Percentiles rank a stretch among this genome's conserved stretches.
Evolutionary conservation across 306 rosid species (phyloP).

Genomic region (Quercus berberidifolia): DNA sequence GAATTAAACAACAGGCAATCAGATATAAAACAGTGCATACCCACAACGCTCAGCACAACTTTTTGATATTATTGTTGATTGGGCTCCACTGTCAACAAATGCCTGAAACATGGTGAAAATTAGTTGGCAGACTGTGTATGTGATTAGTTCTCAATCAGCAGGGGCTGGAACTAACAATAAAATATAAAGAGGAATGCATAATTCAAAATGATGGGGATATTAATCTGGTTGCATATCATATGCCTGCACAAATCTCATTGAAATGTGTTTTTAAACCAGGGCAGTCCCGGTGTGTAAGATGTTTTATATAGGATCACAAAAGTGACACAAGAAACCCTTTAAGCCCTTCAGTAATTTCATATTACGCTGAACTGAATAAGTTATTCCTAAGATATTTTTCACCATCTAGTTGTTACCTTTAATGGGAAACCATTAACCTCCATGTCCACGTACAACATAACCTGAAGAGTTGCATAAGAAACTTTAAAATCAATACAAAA

Average conservation of each 20-base stretch:
- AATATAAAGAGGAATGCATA: background rate
- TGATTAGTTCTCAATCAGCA: background rate
- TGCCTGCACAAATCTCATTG: background rate
- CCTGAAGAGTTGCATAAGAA: slow-evolving; percentile 42
- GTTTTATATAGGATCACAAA: slow-evolving; percentile 1
- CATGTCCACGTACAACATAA: slow-evolving; percentile 98
- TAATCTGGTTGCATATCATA: background rate
- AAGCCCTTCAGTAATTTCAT: background rate
- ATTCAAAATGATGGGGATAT: background rate
- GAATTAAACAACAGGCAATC: slow-evolving; percentile 9
- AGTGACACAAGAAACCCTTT: slow-evolving; percentile 3
- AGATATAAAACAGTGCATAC: slow-evolving; percentile 44
- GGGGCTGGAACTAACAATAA: background rate
- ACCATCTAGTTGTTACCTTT: slow-evolving; percentile 55
- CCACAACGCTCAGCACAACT: slow-evolving; percentile 95
- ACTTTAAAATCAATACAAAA: background rate
- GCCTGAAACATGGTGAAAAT: slow-evolving; percentile 55
- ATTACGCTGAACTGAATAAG: slow-evolving; percentile 18
- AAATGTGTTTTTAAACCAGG: background rate
- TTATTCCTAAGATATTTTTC: background rate
- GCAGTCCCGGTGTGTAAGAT: background rate
- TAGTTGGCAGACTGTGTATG: slow-evolving; percentile 4
- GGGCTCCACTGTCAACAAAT: slow-evolving; percentile 99
- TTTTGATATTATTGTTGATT: slow-evolving; percentile 95
- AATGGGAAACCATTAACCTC: slow-evolving; percentile 94